Evolutionary conservation across 148 eudicot genomes (phyloP).

Genomic region (Heliamphora exappendiculata): DNA sequence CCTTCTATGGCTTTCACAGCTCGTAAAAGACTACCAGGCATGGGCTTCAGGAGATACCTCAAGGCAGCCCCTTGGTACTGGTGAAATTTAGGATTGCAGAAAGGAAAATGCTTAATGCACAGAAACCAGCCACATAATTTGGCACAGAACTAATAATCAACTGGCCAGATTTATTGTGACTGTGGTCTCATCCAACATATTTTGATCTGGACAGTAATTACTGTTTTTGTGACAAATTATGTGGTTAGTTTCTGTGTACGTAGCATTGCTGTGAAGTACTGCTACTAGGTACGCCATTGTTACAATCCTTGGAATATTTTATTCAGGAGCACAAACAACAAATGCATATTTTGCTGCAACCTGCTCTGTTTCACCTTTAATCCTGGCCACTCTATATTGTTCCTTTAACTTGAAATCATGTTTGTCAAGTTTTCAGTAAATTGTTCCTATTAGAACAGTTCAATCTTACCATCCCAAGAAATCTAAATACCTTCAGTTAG

Average conservation of each 20-base stretch:
- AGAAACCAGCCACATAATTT: too few species aligned
- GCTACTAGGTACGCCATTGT: not conserved
- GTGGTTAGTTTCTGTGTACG: not conserved
- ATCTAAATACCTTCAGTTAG: not conserved
- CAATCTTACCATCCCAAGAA: not conserved
- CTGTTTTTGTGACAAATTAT: too few species aligned
- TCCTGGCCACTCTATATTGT: not conserved
- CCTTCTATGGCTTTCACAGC: constrained; percentile 31
- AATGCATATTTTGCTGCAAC: not conserved
- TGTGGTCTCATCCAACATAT: too few species aligned
- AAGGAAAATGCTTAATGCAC: not conserved
- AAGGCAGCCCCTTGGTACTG: constrained; percentile 87
- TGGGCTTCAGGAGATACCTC: constrained; percentile 87
- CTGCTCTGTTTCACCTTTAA: not conserved
- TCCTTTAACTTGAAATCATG: not conserved
- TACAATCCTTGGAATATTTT: not conserved
- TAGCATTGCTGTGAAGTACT: not conserved
- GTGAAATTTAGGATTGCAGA: constrained; percentile 41
- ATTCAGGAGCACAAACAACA: not conserved
- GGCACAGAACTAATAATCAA: too few species aligned
- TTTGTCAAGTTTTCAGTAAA: not conserved
- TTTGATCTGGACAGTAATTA: too few species aligned
- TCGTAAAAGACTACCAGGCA: constrained; percentile 77
- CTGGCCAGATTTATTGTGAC: too few species aligned
- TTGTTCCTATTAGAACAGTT: not conserved